Percentiles rank a stretch among this genome's conserved stretches.
These are phyloP conservation scores for Fragilaria crotonensis DNA, from an alignment of 108 stramenopile genomes.

Conservation along the genomic window DNA sequence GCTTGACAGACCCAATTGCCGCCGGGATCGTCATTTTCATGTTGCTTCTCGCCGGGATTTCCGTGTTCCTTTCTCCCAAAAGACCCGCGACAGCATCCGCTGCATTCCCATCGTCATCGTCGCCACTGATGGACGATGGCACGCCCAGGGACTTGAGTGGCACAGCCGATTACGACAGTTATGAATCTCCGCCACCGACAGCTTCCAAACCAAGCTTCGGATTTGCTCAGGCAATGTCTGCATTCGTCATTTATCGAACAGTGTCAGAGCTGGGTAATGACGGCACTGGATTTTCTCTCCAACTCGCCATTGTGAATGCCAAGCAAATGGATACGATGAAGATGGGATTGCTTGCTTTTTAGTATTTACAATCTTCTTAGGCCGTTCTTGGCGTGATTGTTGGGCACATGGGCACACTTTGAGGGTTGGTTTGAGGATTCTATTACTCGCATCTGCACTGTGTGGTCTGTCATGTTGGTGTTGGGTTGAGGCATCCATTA, in stretches of 20 bases:
- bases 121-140: conserved; percentile 30
- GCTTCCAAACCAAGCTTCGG: conserved; percentile 8
- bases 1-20: conserved; percentile 14
- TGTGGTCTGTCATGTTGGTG: too few species aligned
- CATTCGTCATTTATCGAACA: conserved; percentile 24
- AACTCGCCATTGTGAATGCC: conserved; percentile 28
- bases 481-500: too few species aligned
- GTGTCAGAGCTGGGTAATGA: conserved; percentile 25
- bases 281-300: conserved; percentile 12
- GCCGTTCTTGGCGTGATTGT: conserved; percentile 12
- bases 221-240: conserved; percentile 8
- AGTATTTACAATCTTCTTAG: conserved; percentile 29
- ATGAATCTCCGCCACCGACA: neutral
- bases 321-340: conserved; percentile 23
- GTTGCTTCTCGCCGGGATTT: conserved; percentile 11
- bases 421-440: too few species aligned
- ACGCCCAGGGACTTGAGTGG: conserved; percentile 19
- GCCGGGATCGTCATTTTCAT: conserved; percentile 14
- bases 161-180: conserved; percentile 4
- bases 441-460: too few species aligned
- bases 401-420: too few species aligned
- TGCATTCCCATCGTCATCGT: neutral
- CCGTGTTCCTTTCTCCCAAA: conserved; percentile 4
- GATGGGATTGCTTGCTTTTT: conserved; percentile 25
- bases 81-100: neutral